These are phyloP conservation scores for Cladophialophora bantiana DNA, from an alignment of 2,329 filamentous ascomycete species.

Conservation along the genomic window DNA sequence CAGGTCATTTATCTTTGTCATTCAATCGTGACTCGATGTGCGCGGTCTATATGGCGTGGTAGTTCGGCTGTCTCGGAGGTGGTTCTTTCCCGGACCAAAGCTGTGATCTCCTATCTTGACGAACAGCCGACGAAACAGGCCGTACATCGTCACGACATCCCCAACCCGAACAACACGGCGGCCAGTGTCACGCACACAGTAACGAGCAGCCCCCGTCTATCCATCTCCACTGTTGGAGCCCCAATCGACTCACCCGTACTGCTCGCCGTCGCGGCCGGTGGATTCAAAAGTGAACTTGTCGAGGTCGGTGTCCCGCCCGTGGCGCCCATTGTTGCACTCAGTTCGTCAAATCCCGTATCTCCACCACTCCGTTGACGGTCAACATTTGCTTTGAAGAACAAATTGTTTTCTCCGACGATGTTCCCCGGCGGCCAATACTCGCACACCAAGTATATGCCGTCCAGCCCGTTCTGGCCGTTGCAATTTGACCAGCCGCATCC, in stretches of 20 bases:
- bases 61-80: not conserved
- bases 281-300: constrained; percentile 16
- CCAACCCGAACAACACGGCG: constrained; percentile 32
- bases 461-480: constrained; percentile 44
- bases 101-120: not conserved
- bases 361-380: constrained; percentile 30
- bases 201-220: constrained; percentile 22
- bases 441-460: constrained; percentile 72
- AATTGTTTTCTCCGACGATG: constrained; percentile 48
- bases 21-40: not conserved
- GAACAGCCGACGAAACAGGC: not conserved
- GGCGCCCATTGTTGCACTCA: constrained; percentile 35
- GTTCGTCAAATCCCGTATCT: constrained; percentile 30
- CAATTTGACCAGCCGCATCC: constrained; percentile 62
- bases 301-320: constrained; percentile 33
- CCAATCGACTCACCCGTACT: constrained; percentile 25
- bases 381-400: constrained; percentile 40
- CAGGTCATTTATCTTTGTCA: not conserved
- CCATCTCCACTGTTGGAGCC: constrained; percentile 24
- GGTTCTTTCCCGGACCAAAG: not conserved
- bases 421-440: constrained; percentile 75
- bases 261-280: constrained; percentile 19
- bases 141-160: constrained; percentile 30
- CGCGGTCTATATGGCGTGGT: not conserved
- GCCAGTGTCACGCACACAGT: constrained; percentile 31